phyloP scores from a whole-genome alignment of 176 grass and related monocot species.

The Neostapfia colusana region DNA sequence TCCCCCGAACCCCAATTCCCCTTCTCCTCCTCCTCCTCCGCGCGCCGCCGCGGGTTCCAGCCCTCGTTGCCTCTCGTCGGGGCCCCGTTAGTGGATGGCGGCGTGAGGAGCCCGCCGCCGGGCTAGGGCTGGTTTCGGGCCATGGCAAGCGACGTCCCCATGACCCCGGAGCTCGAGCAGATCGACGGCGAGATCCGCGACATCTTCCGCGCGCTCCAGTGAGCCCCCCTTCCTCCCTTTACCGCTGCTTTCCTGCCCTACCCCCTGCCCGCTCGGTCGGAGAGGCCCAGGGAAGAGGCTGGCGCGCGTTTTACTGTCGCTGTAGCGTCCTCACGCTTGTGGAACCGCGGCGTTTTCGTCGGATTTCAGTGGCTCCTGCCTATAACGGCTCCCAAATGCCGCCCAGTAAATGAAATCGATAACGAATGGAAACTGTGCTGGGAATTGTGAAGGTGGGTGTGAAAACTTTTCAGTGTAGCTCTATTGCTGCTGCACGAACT shows the following conservation, averaged over 20 bases:
- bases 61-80: neutral
- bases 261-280: neutral
- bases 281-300: neutral
- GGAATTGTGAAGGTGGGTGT: neutral
- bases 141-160: conserved; percentile 75
- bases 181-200: conserved; percentile 95
- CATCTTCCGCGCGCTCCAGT: conserved; percentile 94
- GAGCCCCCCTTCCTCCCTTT: conserved; percentile 3
- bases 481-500: neutral
- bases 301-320: neutral
- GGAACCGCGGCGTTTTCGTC: neutral
- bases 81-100: conserved; percentile 2
- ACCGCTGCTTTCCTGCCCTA: neutral
- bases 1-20: neutral
- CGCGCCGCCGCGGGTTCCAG: neutral
- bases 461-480: neutral
- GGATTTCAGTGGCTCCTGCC: neutral
- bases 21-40: neutral
- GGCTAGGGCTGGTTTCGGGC: neutral
- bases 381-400: neutral
- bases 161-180: conserved; percentile 89
- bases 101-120: neutral
- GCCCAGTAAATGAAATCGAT: neutral
- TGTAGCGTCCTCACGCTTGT: neutral
- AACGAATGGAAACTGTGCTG: neutral